Evolutionary conservation across 1,284 basidiomycete species (phyloP).

Genomic region (Microbotryum violaceum): DNA sequence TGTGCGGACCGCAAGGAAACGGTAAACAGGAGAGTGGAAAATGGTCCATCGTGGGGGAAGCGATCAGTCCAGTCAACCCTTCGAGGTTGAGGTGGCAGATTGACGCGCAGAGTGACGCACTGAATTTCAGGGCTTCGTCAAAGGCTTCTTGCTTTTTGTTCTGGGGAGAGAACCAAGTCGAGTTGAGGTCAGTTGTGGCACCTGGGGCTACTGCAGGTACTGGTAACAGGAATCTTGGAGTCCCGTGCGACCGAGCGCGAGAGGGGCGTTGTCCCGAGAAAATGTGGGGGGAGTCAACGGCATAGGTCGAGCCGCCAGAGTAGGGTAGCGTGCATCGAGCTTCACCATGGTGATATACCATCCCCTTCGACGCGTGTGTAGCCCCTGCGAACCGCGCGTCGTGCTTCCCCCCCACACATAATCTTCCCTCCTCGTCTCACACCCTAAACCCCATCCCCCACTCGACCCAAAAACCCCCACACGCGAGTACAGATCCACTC

Average conservation of each 20-base stretch:
- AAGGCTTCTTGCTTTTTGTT: constrained; percentile 75
- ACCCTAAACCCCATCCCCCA: not conserved
- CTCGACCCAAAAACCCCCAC: not conserved
- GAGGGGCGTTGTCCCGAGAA: too few species aligned
- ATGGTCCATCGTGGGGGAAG: not conserved
- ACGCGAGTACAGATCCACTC: not conserved
- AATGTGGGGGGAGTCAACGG: too few species aligned
- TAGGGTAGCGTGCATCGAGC: too few species aligned
- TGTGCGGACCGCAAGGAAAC: constrained; percentile 34
- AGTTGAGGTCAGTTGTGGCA: not conserved
- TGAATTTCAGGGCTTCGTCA: constrained; percentile 85
- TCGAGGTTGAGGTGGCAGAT: not conserved
- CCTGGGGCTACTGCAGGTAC: not conserved
- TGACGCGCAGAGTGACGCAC: constrained; percentile 40
- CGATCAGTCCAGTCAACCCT: too few species aligned
- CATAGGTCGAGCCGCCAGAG: too few species aligned
- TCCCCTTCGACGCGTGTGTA: too few species aligned
- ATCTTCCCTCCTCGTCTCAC: too few species aligned
- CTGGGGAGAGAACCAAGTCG: not conserved
- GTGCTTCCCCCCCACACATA: too few species aligned
- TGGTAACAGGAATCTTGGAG: too few species aligned
- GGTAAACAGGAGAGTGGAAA: not conserved
- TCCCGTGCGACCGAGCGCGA: too few species aligned
- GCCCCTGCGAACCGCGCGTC: too few species aligned
- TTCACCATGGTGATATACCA: too few species aligned